Evolutionary conservation across 441 rosid genomes (phyloP).

Genomic region (Euphorbia schlechtendalii): DNA sequence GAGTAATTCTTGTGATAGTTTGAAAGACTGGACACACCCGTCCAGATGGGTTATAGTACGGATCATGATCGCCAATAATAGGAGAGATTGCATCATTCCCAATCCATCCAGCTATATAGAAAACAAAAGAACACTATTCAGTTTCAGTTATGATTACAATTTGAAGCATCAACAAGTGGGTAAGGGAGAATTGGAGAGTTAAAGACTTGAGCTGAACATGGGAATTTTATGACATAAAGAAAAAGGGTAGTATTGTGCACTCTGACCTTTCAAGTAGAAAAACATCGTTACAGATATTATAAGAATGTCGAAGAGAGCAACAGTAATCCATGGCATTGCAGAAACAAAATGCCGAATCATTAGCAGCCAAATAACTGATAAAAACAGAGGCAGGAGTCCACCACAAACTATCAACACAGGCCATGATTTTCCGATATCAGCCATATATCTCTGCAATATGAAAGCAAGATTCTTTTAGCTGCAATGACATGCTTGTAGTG

Average conservation of each 20-base stretch:
- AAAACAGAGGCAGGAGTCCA: slow-evolving; percentile 78
- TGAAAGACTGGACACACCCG: slow-evolving; percentile 44
- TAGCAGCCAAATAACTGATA: slow-evolving; percentile 86
- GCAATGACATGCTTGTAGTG: background rate
- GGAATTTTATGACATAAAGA: background rate
- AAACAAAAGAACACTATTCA: slow-evolving; percentile 11
- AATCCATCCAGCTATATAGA: slow-evolving; percentile 65
- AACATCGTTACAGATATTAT: slow-evolving; percentile 78
- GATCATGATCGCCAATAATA: slow-evolving; percentile 69
- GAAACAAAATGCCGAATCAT: slow-evolving; percentile 87
- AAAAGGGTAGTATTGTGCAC: background rate
- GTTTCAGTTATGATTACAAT: slow-evolving; percentile 2
- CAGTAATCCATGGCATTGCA: slow-evolving; percentile 99
- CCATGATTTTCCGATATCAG: slow-evolving; percentile 93
- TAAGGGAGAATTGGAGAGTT: no score
- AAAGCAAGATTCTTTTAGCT: slow-evolving; percentile 12
- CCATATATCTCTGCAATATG: slow-evolving; percentile 78
- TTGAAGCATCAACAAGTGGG: slow-evolving; percentile 7
- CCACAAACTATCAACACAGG: slow-evolving; percentile 90
- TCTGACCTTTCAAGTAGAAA: slow-evolving; percentile 84
- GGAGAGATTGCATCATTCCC: slow-evolving; percentile 79
- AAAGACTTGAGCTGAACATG: background rate
- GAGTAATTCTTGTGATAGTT: background rate
- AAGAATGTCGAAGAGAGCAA: slow-evolving; percentile 74
- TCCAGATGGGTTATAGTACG: slow-evolving; percentile 62